Conservation (phyloP, 2,329 filamentous ascomycete species). For the Dryadomyces sulphureus region DNA sequence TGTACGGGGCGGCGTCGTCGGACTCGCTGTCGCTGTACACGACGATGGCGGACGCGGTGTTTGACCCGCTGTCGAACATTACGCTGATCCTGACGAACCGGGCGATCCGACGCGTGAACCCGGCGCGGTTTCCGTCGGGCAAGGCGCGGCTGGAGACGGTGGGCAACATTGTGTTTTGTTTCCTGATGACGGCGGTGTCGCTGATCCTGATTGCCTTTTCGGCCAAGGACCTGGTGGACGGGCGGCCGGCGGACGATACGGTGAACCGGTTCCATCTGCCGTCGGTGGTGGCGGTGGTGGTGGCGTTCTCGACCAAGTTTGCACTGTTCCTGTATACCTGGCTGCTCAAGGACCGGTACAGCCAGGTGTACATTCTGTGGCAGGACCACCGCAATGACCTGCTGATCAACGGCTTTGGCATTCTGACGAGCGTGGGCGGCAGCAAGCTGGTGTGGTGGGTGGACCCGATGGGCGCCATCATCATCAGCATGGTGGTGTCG, state of each 20-base stretch:
- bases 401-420: slow-evolving; percentile 88
- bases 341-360: slow-evolving; percentile 79
- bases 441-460: slow-evolving; percentile 88
- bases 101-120: slow-evolving; percentile 76
- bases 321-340: slow-evolving; percentile 82
- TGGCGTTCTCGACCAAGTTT: slow-evolving; percentile 78
- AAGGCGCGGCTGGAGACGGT: slow-evolving; percentile 91
- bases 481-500: slow-evolving; percentile 66
- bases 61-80: slow-evolving; percentile 81
- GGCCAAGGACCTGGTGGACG: slow-evolving; percentile 48
- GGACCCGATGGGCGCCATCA: slow-evolving; percentile 79
- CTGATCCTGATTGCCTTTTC: slow-evolving; percentile 88
- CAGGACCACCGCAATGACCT: slow-evolving; percentile 95
- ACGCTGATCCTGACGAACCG: slow-evolving; percentile 77
- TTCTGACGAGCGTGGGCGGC: slow-evolving; percentile 82
- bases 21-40: slow-evolving; percentile 92
- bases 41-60: slow-evolving; percentile 90
- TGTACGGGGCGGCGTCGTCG: slow-evolving; percentile 78
- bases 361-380: slow-evolving; percentile 83
- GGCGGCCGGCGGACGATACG: slow-evolving; percentile 24
- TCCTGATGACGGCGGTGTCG: slow-evolving; percentile 87
- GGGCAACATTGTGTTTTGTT: slow-evolving; percentile 92
- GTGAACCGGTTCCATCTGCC: slow-evolving; percentile 61
- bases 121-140: slow-evolving; percentile 74
- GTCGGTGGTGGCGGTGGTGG: slow-evolving; percentile 68